Base-by-base conservation (phyloP, 108 stramenopile genomes). In the Epithemia pelagica region DNA sequence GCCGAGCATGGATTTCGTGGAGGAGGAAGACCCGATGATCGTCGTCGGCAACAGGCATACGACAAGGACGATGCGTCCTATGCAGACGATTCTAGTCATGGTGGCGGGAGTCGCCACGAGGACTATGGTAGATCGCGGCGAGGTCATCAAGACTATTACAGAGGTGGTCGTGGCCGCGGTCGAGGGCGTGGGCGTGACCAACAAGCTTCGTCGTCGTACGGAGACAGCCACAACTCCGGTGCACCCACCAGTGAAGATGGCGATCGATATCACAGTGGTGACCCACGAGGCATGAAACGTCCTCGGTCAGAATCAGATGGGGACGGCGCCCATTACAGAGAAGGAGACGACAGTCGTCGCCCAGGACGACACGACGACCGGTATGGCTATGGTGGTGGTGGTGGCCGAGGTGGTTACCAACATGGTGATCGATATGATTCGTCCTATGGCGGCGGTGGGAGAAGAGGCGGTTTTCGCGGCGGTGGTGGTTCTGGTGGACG, bases 201-300 rank as follows among this genome's bases (percentile, higher is more conserved):
- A 18, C 54, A 56, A 21, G 53, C 28, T 46, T 53, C 27, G 24
- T 25, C 26, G 22, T 30, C 56, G 8, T 30, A 59, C 10, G 37
- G 20, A 37, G 37, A 28, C 29, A 33, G 27, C 46, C 37, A 46
- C 37, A 10, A 46, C 37, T 5, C 10, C 5, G 37, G 37, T 10
- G 10, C 15, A 10, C 37, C 37, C 15, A 15, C 37, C 27, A 67
- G 20, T 63, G 58, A 66, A n/a, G 33, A 51, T 51, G 33, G 28
- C 30, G 28, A 25, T 18, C 22, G 28, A 23, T 63, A 21, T 64
- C 7, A 55, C 32, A 72, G 68, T 10, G 70, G 72, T 31, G 54
- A 60, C 24, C 61, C 62, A 25, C 73, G 78, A n/a, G 78, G 78
- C 18, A 80, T 63, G 24, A 83, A 83, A 70, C 73, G 82, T 33